Conservation (phyloP, 768 basidiomycete species). For the Mycena belliarum region DNA sequence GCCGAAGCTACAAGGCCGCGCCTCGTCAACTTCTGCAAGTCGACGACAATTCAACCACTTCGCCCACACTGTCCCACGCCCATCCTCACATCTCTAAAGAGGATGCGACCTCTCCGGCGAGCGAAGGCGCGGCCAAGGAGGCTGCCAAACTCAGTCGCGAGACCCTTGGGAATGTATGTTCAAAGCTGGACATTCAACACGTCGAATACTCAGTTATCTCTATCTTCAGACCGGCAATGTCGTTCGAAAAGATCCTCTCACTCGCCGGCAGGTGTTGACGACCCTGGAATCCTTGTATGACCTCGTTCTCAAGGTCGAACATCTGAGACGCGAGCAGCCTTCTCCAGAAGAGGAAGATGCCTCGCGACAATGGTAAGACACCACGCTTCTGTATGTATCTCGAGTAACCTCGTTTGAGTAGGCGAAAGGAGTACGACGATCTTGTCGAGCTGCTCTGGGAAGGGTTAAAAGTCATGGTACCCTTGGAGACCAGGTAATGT, state of each 20-base stretch:
- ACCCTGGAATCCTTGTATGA: conserved; percentile 88
- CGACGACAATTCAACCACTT: conserved; percentile 51
- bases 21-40: conserved; percentile 95
- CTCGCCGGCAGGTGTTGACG: conserved; percentile 73
- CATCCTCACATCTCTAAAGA: conserved; percentile 58
- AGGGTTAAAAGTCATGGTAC: conserved; percentile 81
- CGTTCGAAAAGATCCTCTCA: conserved; percentile 71
- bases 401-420: conserved; percentile 27
- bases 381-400: conserved; percentile 8
- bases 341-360: conserved; percentile 56
- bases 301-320: conserved; percentile 79
- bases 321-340: conserved; percentile 79
- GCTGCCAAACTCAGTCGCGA: conserved; percentile 76
- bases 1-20: conserved; percentile 93
- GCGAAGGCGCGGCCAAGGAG: conserved; percentile 65
- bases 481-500: conserved; percentile 86
- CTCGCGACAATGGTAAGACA: conserved; percentile 45
- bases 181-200: background rate
- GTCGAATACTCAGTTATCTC: background rate
- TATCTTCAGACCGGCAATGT: conserved; percentile 56
- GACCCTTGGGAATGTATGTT: conserved; percentile 62
- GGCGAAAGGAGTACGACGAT: conserved; percentile 57
- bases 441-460: conserved; percentile 78
- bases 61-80: conserved; percentile 47
- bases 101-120: conserved; percentile 39